A percentile compares a stretch with the other conserved stretches of the same genome.
Conservation (phyloP, 371 early-diverging fungal species). For the Mortierella sp. region DNA sequence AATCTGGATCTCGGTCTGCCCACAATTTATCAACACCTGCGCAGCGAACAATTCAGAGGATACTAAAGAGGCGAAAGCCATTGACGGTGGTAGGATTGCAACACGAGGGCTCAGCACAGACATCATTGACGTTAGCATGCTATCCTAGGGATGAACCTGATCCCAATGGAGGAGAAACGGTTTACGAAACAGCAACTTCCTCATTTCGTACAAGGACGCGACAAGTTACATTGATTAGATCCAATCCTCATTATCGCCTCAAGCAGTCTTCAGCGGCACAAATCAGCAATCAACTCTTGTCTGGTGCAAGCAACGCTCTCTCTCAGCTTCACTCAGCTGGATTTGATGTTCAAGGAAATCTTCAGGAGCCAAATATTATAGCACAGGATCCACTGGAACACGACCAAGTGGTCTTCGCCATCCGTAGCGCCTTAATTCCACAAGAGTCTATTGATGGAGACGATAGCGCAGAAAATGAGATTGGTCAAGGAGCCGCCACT, state of each 20-base stretch:
- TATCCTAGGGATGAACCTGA: background rate
- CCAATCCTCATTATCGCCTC: slow-evolving; percentile 67
- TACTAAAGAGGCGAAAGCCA: slow-evolving; percentile 23
- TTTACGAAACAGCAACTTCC: background rate
- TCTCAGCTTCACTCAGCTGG: background rate
- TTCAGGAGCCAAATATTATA: slow-evolving; percentile 57
- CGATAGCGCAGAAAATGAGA: background rate
- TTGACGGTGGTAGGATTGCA: slow-evolving; percentile 62
- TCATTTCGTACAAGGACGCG: background rate
- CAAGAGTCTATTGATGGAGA: background rate
- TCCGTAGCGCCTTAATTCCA: slow-evolving; percentile 5
- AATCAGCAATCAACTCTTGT: slow-evolving; percentile 2
- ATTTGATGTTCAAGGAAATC: background rate
- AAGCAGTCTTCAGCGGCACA: slow-evolving; percentile 2
- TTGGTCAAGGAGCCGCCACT: background rate
- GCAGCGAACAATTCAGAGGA: slow-evolving; percentile 13
- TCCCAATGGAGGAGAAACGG: background rate
- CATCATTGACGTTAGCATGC: slow-evolving; percentile 57
- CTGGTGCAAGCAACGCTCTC: background rate
- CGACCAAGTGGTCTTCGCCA: slow-evolving; percentile 24
- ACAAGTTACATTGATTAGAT: slow-evolving; percentile 56
- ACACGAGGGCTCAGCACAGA: slow-evolving; percentile 65
- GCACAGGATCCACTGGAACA: slow-evolving; percentile 38
- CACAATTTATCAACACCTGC: slow-evolving; percentile 18
- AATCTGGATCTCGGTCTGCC: background rate